These are phyloP conservation scores for Poronia punctata DNA, from an alignment of 495 filamentous ascomycete genomes.

Conservation along the genomic window DNA sequence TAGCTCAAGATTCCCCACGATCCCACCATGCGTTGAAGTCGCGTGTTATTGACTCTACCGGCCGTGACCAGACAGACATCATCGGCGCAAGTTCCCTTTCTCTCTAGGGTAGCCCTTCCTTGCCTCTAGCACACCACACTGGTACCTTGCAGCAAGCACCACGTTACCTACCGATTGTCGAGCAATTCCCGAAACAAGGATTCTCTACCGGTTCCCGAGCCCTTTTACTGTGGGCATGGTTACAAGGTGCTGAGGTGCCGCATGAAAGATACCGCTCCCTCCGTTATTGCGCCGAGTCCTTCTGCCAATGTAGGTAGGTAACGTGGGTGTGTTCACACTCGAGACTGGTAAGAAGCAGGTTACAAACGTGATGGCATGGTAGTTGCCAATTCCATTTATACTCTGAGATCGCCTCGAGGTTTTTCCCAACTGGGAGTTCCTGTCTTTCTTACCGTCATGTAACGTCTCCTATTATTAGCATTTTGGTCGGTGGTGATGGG, in stretches of 20 bases:
- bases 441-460: conserved; percentile 6
- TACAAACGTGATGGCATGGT: background rate
- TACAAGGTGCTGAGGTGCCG: background rate
- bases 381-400: background rate
- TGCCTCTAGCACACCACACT: background rate
- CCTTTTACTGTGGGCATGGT: background rate
- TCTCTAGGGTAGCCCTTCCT: too few relatives aligned
- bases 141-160: conserved; percentile 8
- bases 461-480: conserved; percentile 6
- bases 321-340: background rate
- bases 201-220: conserved; percentile 3
- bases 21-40: background rate
- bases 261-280: background rate
- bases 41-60: too few relatives aligned
- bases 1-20: background rate
- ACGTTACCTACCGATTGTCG: conserved; percentile 9
- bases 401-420: conserved; percentile 4
- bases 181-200: conserved; percentile 3
- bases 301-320: conserved; percentile 4
- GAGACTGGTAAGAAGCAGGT: background rate
- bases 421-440: background rate
- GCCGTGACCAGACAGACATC: too few relatives aligned
- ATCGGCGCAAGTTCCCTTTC: too few relatives aligned
- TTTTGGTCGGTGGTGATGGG: background rate
- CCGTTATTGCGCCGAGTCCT: background rate